Conservation (phyloP, 2,329 filamentous ascomycete species). For the Ophiostoma australiae region DNA sequence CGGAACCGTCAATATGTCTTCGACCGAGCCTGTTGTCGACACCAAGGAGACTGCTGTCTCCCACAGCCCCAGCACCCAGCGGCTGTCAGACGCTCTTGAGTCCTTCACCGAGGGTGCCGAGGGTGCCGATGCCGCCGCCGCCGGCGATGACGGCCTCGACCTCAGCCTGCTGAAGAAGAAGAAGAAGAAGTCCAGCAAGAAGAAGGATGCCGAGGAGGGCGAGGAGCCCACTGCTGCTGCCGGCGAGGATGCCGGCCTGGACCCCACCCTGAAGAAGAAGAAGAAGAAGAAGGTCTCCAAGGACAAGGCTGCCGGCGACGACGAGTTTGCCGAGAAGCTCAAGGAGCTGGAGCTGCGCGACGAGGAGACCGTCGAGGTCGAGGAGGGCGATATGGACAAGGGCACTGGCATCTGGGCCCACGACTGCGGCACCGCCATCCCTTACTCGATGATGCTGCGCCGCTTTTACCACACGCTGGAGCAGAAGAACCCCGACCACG, state of each 20-base stretch:
- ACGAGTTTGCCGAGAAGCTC: slow-evolving; percentile 57
- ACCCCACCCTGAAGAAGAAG: slow-evolving; percentile 61
- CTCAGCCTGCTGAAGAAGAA: slow-evolving; percentile 57
- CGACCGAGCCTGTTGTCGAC: slow-evolving; percentile 64
- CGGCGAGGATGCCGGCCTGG: slow-evolving; percentile 54
- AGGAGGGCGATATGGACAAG: slow-evolving; percentile 71
- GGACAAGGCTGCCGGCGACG: slow-evolving; percentile 38
- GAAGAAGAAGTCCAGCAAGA: slow-evolving; percentile 50
- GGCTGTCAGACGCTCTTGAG: slow-evolving; percentile 47
- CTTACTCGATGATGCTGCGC: slow-evolving; percentile 77
- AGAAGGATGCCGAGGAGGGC: slow-evolving; percentile 51
- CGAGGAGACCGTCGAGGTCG: slow-evolving; percentile 50
- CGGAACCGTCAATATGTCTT: slow-evolving; percentile 69
- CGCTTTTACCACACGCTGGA: slow-evolving; percentile 94
- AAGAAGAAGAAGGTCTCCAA: slow-evolving; percentile 71
- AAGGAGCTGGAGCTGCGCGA: slow-evolving; percentile 57
- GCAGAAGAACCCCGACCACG: slow-evolving; percentile 94
- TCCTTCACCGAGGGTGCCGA: slow-evolving; percentile 48
- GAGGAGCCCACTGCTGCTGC: slow-evolving; percentile 47
- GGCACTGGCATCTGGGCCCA: slow-evolving; percentile 90
- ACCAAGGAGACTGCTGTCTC: slow-evolving; percentile 76
- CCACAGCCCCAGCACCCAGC: slow-evolving; percentile 60
- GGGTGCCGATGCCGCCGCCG: slow-evolving; percentile 35
- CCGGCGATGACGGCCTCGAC: slow-evolving; percentile 56
- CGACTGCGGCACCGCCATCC: slow-evolving; percentile 70